phyloP scores from a whole-genome alignment of 2,329 filamentous ascomycete genomes.

The Capronia americana region DNA sequence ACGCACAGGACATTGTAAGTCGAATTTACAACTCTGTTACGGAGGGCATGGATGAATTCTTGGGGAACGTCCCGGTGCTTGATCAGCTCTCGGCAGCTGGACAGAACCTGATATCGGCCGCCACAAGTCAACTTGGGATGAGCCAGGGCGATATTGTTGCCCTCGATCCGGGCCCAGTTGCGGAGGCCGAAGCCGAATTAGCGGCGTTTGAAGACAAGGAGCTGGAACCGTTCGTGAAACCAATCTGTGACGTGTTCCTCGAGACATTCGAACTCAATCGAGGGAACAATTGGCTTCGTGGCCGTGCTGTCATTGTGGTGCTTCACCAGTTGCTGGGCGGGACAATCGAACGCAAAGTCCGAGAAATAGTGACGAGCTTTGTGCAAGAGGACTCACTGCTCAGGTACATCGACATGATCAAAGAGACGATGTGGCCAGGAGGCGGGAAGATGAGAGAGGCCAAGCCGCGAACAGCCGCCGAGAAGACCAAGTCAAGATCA shows the following conservation, averaged over 20 bases:
- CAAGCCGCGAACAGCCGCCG: constrained; percentile 67
- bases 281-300: constrained; percentile 96
- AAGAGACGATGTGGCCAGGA: constrained; percentile 78
- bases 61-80: constrained; percentile 93
- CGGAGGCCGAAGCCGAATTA: constrained; percentile 90
- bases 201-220: constrained; percentile 91
- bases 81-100: constrained; percentile 93
- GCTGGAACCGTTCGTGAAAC: constrained; percentile 94
- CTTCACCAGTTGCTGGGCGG: constrained; percentile 94
- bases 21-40: constrained; percentile 95
- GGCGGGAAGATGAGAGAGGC: constrained; percentile 54
- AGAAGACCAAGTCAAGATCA: constrained; percentile 80
- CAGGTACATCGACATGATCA: constrained; percentile 75
- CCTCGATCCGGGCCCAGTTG: constrained; percentile 60
- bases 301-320: constrained; percentile 92
- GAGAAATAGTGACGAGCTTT: constrained; percentile 77
- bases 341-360: constrained; percentile 93
- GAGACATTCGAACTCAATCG: constrained; percentile 94
- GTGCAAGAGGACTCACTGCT: constrained; percentile 79
- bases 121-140: constrained; percentile 58
- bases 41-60: constrained; percentile 96
- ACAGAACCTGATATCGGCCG: constrained; percentile 72
- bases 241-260: constrained; percentile 96
- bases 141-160: constrained; percentile 41
- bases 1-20: constrained; percentile 82